These are phyloP conservation scores for Leishmania tarentolae DNA, from an alignment of 208 protist genomes.

Conservation along the genomic window DNA sequence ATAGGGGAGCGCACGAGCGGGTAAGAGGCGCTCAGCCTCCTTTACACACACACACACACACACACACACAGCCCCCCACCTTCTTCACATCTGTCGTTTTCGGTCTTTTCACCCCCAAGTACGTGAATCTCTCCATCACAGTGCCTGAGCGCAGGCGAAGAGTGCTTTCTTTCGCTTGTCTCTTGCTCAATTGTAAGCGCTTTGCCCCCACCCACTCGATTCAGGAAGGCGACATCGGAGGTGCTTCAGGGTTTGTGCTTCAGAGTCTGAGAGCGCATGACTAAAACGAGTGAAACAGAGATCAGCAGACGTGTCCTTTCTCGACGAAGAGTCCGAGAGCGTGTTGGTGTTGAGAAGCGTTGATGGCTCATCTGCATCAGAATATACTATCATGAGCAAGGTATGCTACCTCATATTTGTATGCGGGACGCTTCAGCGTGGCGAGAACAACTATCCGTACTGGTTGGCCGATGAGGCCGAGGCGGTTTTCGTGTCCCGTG, in stretches of 20 bases:
- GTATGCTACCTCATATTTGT: conserved; percentile 57
- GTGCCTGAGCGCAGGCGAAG: background rate
- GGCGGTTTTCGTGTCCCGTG: conserved; percentile 49
- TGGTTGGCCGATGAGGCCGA: conserved; percentile 60
- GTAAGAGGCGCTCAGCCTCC: background rate
- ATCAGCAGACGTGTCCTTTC: background rate
- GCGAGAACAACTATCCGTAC: conserved; percentile 71
- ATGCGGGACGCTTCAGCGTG: conserved; percentile 70
- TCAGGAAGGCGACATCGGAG: background rate
- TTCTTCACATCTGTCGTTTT: background rate
- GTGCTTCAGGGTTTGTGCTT: background rate
- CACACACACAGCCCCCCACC: background rate
- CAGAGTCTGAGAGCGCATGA: background rate
- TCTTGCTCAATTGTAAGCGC: background rate
- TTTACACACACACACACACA: background rate
- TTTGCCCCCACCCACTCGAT: no score
- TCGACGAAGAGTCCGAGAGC: background rate
- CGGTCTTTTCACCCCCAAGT: background rate
- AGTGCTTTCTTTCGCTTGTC: background rate
- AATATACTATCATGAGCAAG: conserved; percentile 6
- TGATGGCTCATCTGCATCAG: background rate
- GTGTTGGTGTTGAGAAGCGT: background rate
- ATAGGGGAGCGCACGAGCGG: background rate
- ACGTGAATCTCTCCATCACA: background rate
- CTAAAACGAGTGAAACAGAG: background rate